phyloP scores from a whole-genome alignment of 2,329 filamentous ascomycete genomes.

The Penicillium sp. region DNA sequence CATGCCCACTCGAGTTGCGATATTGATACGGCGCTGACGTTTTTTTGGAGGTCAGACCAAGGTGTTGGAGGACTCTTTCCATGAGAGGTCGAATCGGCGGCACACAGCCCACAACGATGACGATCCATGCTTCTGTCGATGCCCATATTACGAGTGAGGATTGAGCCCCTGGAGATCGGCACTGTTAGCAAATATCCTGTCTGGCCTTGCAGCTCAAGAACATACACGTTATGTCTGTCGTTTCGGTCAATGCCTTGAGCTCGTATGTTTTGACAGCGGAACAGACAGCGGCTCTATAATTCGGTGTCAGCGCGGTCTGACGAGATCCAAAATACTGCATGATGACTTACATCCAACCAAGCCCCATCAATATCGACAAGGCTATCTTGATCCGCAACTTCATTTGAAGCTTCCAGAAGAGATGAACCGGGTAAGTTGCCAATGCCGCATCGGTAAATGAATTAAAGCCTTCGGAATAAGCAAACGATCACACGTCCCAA shows the following conservation, averaged over 20 bases:
- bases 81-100: constrained; percentile 20
- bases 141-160: constrained; percentile 21
- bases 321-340: too few species aligned
- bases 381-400: constrained; percentile 20
- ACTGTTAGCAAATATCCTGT: not conserved
- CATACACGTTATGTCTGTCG: constrained; percentile 18
- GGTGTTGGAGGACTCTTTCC: constrained; percentile 10
- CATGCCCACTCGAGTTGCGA: not conserved
- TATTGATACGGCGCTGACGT: not conserved
- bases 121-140: constrained; percentile 21
- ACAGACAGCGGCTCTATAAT: constrained; percentile 17
- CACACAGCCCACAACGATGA: constrained; percentile 22
- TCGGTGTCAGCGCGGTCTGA: not conserved
- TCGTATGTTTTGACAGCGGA: constrained; percentile 21
- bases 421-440: constrained; percentile 24
- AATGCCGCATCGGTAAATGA: constrained; percentile 20
- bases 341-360: constrained; percentile 29
- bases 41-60: constrained; percentile 12
- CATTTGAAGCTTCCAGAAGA: constrained; percentile 26
- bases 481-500: not conserved
- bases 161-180: constrained; percentile 9
- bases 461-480: constrained; percentile 13
- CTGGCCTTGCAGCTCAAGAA: not conserved
- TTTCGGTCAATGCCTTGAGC: constrained; percentile 15
- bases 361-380: constrained; percentile 23